A percentile compares a stretch with the other conserved stretches of the same genome.
These are phyloP conservation scores for Tympanopsis confertula DNA, from an alignment of 2,329 filamentous ascomycete species.

Conservation along the genomic window DNA sequence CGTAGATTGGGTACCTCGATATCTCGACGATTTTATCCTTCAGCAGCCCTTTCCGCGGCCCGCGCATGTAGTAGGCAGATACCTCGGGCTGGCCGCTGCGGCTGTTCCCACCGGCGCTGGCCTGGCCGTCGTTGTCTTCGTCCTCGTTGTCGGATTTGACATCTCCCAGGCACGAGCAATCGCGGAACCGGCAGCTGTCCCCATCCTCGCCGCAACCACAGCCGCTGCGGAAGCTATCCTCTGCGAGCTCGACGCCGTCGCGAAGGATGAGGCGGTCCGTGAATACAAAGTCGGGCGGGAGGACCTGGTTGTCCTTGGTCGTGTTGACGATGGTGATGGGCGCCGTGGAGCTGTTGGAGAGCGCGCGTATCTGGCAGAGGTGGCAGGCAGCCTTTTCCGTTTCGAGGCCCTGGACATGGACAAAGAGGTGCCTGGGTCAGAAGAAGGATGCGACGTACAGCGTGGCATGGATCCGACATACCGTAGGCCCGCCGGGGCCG, in stretches of 20 bases:
- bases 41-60: conserved; percentile 37
- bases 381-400: conserved; percentile 37
- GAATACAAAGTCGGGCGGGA: conserved; percentile 57
- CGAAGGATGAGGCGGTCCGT: conserved; percentile 50
- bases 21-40: conserved; percentile 34
- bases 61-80: conserved; percentile 55
- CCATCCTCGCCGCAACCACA: conserved; percentile 53
- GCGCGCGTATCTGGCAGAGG: conserved; percentile 47
- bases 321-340: conserved; percentile 56
- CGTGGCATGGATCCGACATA: too few species aligned
- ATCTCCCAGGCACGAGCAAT: conserved; percentile 55
- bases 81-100: conserved; percentile 15
- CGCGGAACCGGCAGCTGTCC: conserved; percentile 53
- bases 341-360: conserved; percentile 31
- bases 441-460: too few species aligned
- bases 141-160: conserved; percentile 43
- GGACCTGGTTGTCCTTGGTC: conserved; percentile 34
- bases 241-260: conserved; percentile 45
- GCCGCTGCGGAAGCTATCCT: conserved; percentile 52
- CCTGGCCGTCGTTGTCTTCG: conserved; percentile 30
- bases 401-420: conserved; percentile 19
- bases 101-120: background rate
- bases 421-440: too few species aligned
- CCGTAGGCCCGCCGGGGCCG: too few species aligned
- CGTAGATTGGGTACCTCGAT: conserved; percentile 58